Evolutionary conservation across 2,329 filamentous ascomycete species (phyloP).

Genomic region (Myriangium duriaei): DNA sequence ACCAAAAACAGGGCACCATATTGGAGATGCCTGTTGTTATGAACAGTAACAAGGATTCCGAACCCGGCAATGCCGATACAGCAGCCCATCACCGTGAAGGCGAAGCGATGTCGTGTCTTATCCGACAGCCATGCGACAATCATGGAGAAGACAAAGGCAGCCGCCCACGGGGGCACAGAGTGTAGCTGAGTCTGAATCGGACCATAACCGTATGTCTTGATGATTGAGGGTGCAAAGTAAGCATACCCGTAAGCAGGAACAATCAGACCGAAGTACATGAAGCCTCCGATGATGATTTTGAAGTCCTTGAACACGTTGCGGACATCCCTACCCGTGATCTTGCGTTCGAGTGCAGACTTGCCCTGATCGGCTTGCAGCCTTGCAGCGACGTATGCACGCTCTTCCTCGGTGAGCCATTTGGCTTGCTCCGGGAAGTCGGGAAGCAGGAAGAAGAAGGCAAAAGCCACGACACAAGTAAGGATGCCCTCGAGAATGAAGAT

Average conservation of each 20-base stretch:
- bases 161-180: slow-evolving; percentile 50
- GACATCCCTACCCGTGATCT: slow-evolving; percentile 32
- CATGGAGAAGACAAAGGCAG: slow-evolving; percentile 70
- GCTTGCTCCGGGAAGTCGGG: slow-evolving; percentile 39
- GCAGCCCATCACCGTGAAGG: slow-evolving; percentile 59
- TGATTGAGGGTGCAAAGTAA: slow-evolving; percentile 37
- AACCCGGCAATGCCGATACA: slow-evolving; percentile 61
- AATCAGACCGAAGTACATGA: slow-evolving; percentile 40
- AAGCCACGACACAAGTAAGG: slow-evolving; percentile 31
- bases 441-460: slow-evolving; percentile 36
- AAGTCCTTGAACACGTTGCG: slow-evolving; percentile 35
- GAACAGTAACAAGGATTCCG: slow-evolving; percentile 57
- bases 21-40: slow-evolving; percentile 53
- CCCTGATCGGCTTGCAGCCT: slow-evolving; percentile 37
- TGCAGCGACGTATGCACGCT: slow-evolving; percentile 34
- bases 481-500: slow-evolving; percentile 61
- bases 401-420: slow-evolving; percentile 35
- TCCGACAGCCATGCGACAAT: slow-evolving; percentile 61
- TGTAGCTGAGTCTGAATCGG: slow-evolving; percentile 42
- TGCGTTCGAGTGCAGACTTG: slow-evolving; percentile 31
- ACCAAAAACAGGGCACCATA: slow-evolving; percentile 76
- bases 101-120: slow-evolving; percentile 56
- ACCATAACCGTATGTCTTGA: slow-evolving; percentile 38
- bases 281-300: slow-evolving; percentile 36
- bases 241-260: slow-evolving; percentile 32